Evolutionary conservation across 2,329 filamentous ascomycete species (phyloP).

Genomic region (Dothistroma septosporum): DNA sequence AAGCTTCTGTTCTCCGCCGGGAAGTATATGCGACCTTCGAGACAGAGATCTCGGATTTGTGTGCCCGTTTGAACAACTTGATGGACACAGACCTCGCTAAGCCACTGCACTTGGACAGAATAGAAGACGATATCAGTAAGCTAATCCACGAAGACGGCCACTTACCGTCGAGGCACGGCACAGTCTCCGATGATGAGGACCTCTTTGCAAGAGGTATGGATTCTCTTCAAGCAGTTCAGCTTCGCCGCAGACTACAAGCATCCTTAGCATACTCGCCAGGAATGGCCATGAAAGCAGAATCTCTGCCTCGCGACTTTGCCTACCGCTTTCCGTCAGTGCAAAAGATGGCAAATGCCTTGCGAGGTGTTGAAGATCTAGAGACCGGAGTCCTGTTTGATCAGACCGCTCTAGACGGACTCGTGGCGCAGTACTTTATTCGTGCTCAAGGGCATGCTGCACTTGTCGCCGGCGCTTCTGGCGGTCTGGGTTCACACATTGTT

Average conservation of each 20-base stretch:
- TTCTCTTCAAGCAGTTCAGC: constrained; percentile 2
- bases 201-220: neutral
- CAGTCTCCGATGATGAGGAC: neutral
- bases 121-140: neutral
- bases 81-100: neutral
- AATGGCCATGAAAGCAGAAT: neutral
- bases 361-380: neutral
- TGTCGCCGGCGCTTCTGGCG: constrained; percentile 35
- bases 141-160: neutral
- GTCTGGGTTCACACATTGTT: constrained; percentile 33
- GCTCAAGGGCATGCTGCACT: constrained; percentile 27
- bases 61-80: neutral
- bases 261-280: too few species aligned
- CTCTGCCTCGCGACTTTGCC: neutral
- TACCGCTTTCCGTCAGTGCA: neutral
- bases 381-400: neutral
- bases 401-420: neutral
- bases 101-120: neutral
- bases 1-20: neutral
- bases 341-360: neutral
- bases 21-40: neutral
- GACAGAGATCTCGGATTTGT: neutral
- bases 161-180: neutral
- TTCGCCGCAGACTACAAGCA: neutral
- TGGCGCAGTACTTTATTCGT: neutral